Conservation (phyloP, 2,329 filamentous ascomycete genomes). For the Trichoderma sp. region DNA sequence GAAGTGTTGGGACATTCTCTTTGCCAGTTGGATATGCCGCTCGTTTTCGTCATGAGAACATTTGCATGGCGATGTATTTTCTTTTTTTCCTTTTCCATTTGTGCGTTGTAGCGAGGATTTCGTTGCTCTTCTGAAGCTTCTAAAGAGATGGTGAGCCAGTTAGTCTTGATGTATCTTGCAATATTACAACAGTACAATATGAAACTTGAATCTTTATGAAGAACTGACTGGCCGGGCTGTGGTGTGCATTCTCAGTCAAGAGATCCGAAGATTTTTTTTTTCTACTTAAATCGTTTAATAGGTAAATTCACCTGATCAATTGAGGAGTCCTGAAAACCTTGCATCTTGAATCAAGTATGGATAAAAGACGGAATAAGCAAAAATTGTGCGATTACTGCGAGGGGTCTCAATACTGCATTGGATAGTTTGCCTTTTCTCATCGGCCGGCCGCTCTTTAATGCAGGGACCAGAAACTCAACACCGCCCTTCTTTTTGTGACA, state of each 20-base stretch:
- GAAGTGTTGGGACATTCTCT: not conserved
- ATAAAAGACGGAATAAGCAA: not conserved
- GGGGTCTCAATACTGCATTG: not conserved
- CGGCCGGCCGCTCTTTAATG: not conserved
- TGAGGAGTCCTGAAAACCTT: not conserved
- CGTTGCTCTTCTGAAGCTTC: too few relatives aligned
- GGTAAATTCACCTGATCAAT: not conserved
- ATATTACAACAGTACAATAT: too few relatives aligned
- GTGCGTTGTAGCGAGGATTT: not conserved
- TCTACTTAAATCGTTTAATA: not conserved
- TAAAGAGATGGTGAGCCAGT: too few relatives aligned
- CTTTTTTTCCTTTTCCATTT: not conserved
- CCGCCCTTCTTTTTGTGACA: not conserved
- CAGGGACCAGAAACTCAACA: not conserved
- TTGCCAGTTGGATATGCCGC: not conserved
- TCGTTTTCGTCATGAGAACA: not conserved
- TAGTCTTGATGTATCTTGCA: too few relatives aligned
- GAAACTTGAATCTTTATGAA: too few relatives aligned
- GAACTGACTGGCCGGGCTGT: too few relatives aligned
- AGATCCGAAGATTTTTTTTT: too few relatives aligned
- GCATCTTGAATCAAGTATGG: not conserved
- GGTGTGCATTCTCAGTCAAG: too few relatives aligned
- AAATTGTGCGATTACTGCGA: not conserved
- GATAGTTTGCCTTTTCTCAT: not conserved
- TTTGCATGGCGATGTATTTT: not conserved